A percentile compares a stretch with the other conserved stretches of the same genome.
Conservation (phyloP, 2,329 filamentous ascomycete genomes). For the Fusarium sp. region DNA sequence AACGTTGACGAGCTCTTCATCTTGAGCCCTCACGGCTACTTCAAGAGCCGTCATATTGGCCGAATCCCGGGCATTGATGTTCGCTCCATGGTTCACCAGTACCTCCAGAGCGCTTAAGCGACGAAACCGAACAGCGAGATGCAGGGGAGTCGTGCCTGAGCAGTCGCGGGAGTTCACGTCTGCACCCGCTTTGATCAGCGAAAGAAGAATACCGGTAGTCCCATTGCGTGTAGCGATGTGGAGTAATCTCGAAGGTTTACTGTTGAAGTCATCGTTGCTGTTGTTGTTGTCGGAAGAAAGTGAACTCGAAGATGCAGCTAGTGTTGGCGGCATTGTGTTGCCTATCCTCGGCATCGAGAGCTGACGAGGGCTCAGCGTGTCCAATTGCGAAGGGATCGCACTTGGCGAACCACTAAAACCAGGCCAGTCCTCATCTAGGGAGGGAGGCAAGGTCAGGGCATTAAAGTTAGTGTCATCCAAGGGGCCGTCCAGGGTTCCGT, state of each 20-base stretch:
- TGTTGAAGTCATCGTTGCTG: not conserved
- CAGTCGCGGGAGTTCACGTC: not conserved
- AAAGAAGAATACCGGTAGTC: not conserved
- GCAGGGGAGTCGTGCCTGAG: not conserved
- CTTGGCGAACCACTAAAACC: not conserved
- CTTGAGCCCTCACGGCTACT: not conserved
- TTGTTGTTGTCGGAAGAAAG: not conserved
- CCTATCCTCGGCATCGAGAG: too few species aligned
- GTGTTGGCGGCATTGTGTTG: not conserved
- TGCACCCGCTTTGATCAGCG: not conserved
- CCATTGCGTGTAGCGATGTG: not conserved
- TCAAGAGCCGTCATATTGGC: not conserved
- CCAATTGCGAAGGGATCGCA: too few species aligned
- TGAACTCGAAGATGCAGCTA: not conserved
- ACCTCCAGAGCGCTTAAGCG: not conserved
- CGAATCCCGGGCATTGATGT: not conserved
- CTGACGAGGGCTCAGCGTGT: not conserved
- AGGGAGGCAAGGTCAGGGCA: not conserved
- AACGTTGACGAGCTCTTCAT: not conserved
- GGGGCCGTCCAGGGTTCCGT: not conserved
- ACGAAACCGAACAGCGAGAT: not conserved
- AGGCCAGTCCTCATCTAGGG: not conserved
- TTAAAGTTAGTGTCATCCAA: not conserved
- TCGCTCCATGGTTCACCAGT: not conserved
- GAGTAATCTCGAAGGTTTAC: not conserved